phyloP scores from a whole-genome alignment of 768 basidiomycete species.

The Russula earlei region DNA sequence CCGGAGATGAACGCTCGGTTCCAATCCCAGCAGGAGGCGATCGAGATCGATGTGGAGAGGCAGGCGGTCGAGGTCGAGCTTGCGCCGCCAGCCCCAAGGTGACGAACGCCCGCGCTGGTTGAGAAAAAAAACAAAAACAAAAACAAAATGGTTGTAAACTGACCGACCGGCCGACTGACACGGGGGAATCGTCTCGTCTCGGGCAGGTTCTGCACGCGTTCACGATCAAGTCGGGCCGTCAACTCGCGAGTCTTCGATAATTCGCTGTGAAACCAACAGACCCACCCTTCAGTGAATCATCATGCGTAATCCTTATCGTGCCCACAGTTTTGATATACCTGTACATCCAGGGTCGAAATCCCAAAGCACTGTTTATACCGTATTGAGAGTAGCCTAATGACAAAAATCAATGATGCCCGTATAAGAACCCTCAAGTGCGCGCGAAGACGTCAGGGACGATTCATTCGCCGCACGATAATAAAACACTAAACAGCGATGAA shows the following conservation, averaged over 20 bases:
- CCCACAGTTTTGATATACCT: background rate
- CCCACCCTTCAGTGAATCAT: too few relatives aligned
- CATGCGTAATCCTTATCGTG: background rate
- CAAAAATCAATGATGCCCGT: background rate
- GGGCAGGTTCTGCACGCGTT: constrained; percentile 3
- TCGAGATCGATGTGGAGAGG: background rate
- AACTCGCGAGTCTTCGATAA: constrained; percentile 4
- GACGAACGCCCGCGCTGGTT: too few relatives aligned
- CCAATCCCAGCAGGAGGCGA: too few relatives aligned
- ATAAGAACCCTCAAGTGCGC: background rate
- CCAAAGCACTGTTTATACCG: constrained; percentile 3
- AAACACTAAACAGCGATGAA: background rate
- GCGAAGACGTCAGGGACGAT: background rate
- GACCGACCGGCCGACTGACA: too few relatives aligned
- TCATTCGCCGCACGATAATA: background rate
- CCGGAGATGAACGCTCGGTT: too few relatives aligned
- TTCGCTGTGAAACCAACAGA: background rate
- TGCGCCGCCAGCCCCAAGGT: constrained; percentile 6
- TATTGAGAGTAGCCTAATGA: background rate
- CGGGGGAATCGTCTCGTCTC: background rate
- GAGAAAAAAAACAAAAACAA: too few relatives aligned
- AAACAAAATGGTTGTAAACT: too few relatives aligned
- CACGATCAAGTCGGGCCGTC: constrained; percentile 8
- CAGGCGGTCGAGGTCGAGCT: background rate
- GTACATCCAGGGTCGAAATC: background rate